Evolutionary conservation across 805 yeast species (phyloP), one percentile per base, ranked within the genome.

Genomic region (Helenozyma baotianmanensis): DNA sequence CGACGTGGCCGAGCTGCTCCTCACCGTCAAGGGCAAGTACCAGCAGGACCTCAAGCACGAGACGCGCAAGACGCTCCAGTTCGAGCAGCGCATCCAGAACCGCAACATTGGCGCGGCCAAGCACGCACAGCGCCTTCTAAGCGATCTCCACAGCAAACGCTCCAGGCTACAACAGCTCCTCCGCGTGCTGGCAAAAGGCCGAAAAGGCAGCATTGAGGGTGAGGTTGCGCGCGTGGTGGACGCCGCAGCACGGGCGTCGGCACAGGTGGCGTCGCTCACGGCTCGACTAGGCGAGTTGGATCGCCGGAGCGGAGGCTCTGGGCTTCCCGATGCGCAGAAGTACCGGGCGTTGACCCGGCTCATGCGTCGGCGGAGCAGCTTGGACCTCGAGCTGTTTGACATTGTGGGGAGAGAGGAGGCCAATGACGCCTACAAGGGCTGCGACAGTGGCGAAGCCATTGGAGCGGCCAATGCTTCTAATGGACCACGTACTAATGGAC

Each of bases 21-120:
- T 57, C 17, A 39, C 42, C 14, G 63, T 58, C 6, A 43, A 60
- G 6, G 17, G 45, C 14, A 55, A 56, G 29, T 67, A 64, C 38
- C 64, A 64, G 37, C 40, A 47, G 17, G 72, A 67, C 35, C 50
- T 67, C 32, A 47, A 58, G 36, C 41, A 39, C 22, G 68, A 63
- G 30, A 55, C 65, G 25, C 51, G 60, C 34, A 40, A 40, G 17
- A 57, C 59, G 26, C 42, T 67, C 27, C 45, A 60, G 8, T 45
- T 57, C 10, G 72, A 67, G 42, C 70, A 65, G 45, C 53, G 52
- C 36, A 54, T 67, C 25, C 72, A 66, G 44, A 54, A 52, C 38
- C 61, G 62, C 35, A 66, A 66, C 42, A 58, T 64, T 16, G 52
- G 50, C 23, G 52, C 64, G 10, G 58, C 61, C 13, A 62, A 62